phyloP scores from a whole-genome alignment of 345 rosid species.

The Linum usitatissimum region DNA sequence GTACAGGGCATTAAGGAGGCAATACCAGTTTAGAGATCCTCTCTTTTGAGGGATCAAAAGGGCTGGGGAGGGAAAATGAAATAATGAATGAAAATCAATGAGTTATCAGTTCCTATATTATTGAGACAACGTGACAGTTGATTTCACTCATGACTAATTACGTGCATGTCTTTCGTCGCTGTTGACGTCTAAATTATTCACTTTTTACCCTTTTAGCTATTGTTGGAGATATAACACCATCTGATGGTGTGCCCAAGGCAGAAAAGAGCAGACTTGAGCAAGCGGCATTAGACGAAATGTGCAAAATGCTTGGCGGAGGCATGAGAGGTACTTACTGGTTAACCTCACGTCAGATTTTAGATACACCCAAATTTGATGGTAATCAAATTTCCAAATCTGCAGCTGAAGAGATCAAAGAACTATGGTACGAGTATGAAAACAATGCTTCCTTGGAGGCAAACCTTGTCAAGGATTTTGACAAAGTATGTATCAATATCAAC shows the following conservation, averaged over 20 bases:
- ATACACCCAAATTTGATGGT: too few species aligned
- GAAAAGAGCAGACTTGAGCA: slow-evolving; percentile 24
- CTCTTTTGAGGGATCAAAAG: too few species aligned
- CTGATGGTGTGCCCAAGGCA: slow-evolving; percentile 26
- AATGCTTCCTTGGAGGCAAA: slow-evolving; percentile 27
- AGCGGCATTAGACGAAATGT: slow-evolving; percentile 23
- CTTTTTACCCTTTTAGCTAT: slow-evolving; percentile 19
- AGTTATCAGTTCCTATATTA: background rate
- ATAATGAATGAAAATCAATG: background rate
- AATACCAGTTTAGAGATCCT: too few species aligned
- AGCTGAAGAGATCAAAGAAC: slow-evolving; percentile 29
- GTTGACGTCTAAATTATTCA: slow-evolving; percentile 12
- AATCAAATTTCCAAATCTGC: background rate
- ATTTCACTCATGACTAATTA: background rate
- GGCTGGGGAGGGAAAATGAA: too few species aligned
- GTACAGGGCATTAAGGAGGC: too few species aligned
- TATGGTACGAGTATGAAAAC: slow-evolving; percentile 26
- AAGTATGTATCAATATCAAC: slow-evolving; percentile 11
- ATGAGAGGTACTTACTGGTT: slow-evolving; percentile 13
- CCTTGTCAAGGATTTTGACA: slow-evolving; percentile 24
- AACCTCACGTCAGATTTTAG: background rate
- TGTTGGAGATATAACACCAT: slow-evolving; percentile 30
- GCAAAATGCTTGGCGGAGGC: slow-evolving; percentile 25
- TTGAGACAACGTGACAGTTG: background rate
- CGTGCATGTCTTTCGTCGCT: background rate